These are phyloP conservation scores for Candida germanica DNA, from an alignment of 805 yeast genomes.

Conservation along the genomic window DNA sequence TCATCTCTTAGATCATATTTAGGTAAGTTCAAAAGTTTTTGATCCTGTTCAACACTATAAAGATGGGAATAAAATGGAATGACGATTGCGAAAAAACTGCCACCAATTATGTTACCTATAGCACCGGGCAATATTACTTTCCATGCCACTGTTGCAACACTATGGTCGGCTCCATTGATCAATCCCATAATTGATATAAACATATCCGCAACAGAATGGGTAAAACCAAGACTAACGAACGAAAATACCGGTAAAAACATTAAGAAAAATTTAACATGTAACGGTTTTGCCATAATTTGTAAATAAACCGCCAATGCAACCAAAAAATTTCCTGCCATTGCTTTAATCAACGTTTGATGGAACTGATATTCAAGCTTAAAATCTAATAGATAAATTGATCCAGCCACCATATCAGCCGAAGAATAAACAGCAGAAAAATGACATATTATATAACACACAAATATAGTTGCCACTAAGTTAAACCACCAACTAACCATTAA, in stretches of 20 bases:
- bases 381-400: constrained; percentile 46
- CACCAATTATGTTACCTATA: constrained; percentile 80
- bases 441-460: constrained; percentile 64
- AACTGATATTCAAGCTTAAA: constrained; percentile 47
- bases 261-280: constrained; percentile 68
- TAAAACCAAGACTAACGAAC: constrained; percentile 74
- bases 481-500: constrained; percentile 68
- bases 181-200: constrained; percentile 61
- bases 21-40: constrained; percentile 59
- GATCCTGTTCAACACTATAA: constrained; percentile 69
- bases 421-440: constrained; percentile 51
- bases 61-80: constrained; percentile 75
- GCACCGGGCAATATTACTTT: constrained; percentile 67
- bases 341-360: constrained; percentile 63
- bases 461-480: constrained; percentile 61
- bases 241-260: constrained; percentile 70
- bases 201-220: constrained; percentile 85
- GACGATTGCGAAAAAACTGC: constrained; percentile 58
- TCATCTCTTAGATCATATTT: constrained; percentile 71
- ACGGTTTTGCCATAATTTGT: constrained; percentile 74
- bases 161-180: constrained; percentile 56
- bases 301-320: constrained; percentile 74
- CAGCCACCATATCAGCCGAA: constrained; percentile 40
- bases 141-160: constrained; percentile 70
- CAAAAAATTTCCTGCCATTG: constrained; percentile 72